Conservation (phyloP, 169 alveolate genomes). For the Plasmodium falciparum region DNA sequence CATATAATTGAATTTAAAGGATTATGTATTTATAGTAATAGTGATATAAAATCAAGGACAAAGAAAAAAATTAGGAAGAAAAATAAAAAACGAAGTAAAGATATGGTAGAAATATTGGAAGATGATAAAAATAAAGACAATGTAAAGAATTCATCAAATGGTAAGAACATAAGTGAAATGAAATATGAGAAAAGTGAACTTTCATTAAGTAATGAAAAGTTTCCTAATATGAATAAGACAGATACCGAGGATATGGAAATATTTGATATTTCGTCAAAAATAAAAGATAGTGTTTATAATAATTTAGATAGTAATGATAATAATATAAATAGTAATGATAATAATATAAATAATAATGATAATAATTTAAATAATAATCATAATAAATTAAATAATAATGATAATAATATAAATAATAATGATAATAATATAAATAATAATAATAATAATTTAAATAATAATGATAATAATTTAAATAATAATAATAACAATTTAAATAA, state of each 20-base stretch:
- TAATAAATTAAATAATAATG: too few species aligned
- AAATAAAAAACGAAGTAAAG: conserved; percentile 6
- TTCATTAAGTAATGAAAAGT: not conserved
- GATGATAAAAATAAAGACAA: not conserved
- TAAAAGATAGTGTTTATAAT: not conserved
- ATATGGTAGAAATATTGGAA: not conserved
- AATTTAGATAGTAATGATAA: too few species aligned
- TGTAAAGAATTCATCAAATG: not conserved
- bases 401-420: too few species aligned
- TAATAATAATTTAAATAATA: too few species aligned
- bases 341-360: too few species aligned
- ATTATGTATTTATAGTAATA: conserved; percentile 72
- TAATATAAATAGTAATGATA: too few species aligned
- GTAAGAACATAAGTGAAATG: conserved; percentile 4
- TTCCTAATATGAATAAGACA: not conserved
- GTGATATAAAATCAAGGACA: conserved; percentile 25
- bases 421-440: too few species aligned
- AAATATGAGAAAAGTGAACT: not conserved
- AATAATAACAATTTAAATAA: too few species aligned
- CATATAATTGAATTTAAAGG: conserved; percentile 77
- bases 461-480: too few species aligned
- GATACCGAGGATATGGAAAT: not conserved
- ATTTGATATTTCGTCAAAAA: not conserved
- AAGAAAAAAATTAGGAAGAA: conserved; percentile 25
- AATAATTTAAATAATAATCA: too few species aligned